A percentile compares a stretch with the other conserved stretches of the same genome.
phyloP scores from a whole-genome alignment of 805 yeast genomes.

The Suhomyces tanzawaensis region DNA sequence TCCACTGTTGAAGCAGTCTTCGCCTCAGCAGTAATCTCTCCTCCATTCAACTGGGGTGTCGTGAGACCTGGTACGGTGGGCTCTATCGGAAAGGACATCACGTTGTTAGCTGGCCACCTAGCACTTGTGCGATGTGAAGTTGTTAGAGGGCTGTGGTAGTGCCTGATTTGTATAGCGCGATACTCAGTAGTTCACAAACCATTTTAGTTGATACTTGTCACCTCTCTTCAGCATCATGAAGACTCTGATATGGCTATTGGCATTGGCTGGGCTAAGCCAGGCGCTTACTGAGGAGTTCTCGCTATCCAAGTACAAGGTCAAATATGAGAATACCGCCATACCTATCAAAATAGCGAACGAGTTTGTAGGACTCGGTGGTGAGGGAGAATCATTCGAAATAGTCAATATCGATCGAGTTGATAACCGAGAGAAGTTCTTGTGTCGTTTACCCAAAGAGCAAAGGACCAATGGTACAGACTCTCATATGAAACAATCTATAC shows the following conservation, averaged over 20 bases:
- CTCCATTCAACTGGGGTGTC: constrained; percentile 33
- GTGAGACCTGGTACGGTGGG: constrained; percentile 26
- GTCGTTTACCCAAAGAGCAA: constrained; percentile 17
- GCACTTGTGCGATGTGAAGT: too few relatives aligned
- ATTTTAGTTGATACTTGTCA: neutral
- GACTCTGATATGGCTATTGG: neutral
- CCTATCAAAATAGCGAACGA: constrained; percentile 14
- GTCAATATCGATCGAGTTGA: constrained; percentile 10
- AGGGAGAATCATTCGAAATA: constrained; percentile 16
- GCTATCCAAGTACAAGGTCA: constrained; percentile 15
- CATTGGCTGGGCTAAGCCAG: neutral
- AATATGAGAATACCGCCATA: constrained; percentile 16
- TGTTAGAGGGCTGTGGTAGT: neutral
- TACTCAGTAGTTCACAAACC: constrained; percentile 1
- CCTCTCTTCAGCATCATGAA: neutral
- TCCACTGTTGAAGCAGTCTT: constrained; percentile 3
- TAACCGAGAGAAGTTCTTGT: constrained; percentile 15
- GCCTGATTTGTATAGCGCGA: too few relatives aligned
- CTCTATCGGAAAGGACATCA: constrained; percentile 3
- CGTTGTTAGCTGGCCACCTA: too few relatives aligned
- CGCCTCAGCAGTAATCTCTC: constrained; percentile 16
- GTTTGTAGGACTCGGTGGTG: constrained; percentile 9
- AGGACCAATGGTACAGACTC: neutral
- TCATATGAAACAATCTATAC: neutral
- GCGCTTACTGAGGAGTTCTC: neutral